These are phyloP conservation scores for Fraxinus cuspidata DNA, from an alignment of 257 asterid genomes.

Conservation along the genomic window DNA sequence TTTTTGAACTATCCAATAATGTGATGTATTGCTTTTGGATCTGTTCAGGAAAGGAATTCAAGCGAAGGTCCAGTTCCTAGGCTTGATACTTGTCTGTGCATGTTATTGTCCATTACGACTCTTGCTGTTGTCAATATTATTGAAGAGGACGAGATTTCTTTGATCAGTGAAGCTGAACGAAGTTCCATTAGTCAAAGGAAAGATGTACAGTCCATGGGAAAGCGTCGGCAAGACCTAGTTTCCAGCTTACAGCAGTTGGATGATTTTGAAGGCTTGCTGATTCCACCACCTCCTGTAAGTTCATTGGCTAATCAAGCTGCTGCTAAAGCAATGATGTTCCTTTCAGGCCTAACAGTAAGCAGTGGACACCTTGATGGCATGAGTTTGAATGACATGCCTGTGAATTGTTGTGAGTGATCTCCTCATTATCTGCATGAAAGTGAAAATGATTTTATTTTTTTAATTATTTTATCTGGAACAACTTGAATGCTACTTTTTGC, in stretches of 20 bases:
- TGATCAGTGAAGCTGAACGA: conserved; percentile 46
- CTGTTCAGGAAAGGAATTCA: conserved; percentile 79
- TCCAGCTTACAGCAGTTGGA: conserved; percentile 79
- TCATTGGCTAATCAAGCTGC: conserved; percentile 96
- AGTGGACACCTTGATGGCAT: conserved; percentile 82
- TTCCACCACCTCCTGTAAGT: conserved; percentile 77
- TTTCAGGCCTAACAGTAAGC: conserved; percentile 74
- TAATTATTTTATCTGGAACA: conserved; percentile 16
- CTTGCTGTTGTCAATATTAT: conserved; percentile 77
- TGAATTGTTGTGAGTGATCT: conserved; percentile 72
- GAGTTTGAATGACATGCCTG: conserved; percentile 82
- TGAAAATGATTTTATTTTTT: neutral
- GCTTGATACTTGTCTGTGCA: conserved; percentile 87
- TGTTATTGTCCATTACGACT: conserved; percentile 75
- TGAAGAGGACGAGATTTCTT: conserved; percentile 71
- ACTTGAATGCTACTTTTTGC: conserved; percentile 17
- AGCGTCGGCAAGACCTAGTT: conserved; percentile 71
- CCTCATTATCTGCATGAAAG: conserved; percentile 17
- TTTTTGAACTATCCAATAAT: conserved; percentile 12
- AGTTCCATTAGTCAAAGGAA: conserved; percentile 42
- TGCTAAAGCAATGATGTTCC: conserved; percentile 86
- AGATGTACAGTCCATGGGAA: conserved; percentile 48
- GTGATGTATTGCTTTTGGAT: conserved; percentile 28
- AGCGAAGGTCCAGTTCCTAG: conserved; percentile 95
- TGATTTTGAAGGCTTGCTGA: conserved; percentile 84